Base-by-base conservation (phyloP, 2,329 filamentous ascomycete genomes). In the Colletotrichum sp. region DNA sequence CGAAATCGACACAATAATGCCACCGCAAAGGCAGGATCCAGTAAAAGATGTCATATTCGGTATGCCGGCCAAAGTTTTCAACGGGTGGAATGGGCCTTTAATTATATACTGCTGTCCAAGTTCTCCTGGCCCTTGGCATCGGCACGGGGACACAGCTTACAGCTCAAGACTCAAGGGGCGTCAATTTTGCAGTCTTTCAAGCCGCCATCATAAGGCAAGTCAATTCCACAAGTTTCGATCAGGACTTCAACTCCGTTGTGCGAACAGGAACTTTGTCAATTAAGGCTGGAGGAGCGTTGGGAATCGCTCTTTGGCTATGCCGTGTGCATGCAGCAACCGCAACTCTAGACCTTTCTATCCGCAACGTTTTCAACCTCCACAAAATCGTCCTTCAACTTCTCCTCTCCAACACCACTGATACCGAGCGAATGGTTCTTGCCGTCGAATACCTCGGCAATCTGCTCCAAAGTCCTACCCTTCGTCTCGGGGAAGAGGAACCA, bases 401-500 rank as follows among this genome's bases (percentile, higher is more conserved):
- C 73, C 7, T n/a, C 8, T 8, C 28, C 55, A 6, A 21, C 7
- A 12, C n/a, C 36, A 8, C 21, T 26, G 24, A 28, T 34, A 5
- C 64, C 73, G 3, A 69, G 24, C 3, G 32, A 13, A 21, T 76
- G 73, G 24, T 71, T 78, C 63, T 76, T 69, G 64, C 72, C 75
- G 26, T 79, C 65, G 52, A 79, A 79, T 1, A 79, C 39, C 28
- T 72, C 75, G 32, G 77, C 75, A 32, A 79, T 72, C 70, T 80
- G 77, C 67, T 80, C 79, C 16, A 80, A 63, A 6, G 78, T 78
- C 12, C 68, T 57, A 2, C 75, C 79, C 77, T 82, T 83, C 8
- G 80, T 83, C 76, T 83, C 82, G 0, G 80, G 80, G 63, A 82
- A 78, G 59, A 79, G 77, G 13, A 82, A 77, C 66, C 80, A 83